phyloP scores from a whole-genome alignment of 2,329 filamentous ascomycete species.

The Pestalotiopsis sp. region DNA sequence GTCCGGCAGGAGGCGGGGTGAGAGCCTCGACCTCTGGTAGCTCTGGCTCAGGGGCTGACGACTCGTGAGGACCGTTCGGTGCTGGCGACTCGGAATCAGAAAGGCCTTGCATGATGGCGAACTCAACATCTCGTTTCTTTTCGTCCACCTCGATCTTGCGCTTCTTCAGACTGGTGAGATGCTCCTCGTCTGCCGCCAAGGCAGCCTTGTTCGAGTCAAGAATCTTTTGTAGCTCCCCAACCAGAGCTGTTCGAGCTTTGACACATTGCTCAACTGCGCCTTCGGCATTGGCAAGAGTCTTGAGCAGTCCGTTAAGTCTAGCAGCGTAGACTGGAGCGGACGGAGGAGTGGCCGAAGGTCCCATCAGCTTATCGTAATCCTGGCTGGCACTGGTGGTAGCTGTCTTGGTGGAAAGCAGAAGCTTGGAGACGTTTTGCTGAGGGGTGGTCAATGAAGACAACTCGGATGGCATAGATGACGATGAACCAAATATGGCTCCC shows the following conservation, averaged over 20 bases:
- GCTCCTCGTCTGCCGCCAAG: slow-evolving; percentile 67
- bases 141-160: slow-evolving; percentile 72
- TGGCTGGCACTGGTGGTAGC: slow-evolving; percentile 70
- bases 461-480: slow-evolving; percentile 68
- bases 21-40: slow-evolving; percentile 83
- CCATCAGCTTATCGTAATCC: slow-evolving; percentile 83
- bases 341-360: slow-evolving; percentile 66
- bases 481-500: slow-evolving; percentile 68
- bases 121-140: slow-evolving; percentile 86
- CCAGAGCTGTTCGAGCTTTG: slow-evolving; percentile 76
- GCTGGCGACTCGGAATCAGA: slow-evolving; percentile 56
- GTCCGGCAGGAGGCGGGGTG: slow-evolving; percentile 69
- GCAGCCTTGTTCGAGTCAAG: slow-evolving; percentile 71
- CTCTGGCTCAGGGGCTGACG: slow-evolving; percentile 58
- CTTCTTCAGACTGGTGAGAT: slow-evolving; percentile 62
- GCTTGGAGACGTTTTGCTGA: slow-evolving; percentile 73
- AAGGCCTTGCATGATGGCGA: slow-evolving; percentile 84
- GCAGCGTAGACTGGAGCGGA: slow-evolving; percentile 90
- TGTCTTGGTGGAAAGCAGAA: slow-evolving; percentile 66
- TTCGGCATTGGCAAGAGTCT: slow-evolving; percentile 84
- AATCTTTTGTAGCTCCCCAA: slow-evolving; percentile 80
- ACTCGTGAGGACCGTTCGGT: slow-evolving; percentile 45
- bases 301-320: slow-evolving; percentile 84
- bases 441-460: slow-evolving; percentile 72
- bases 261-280: slow-evolving; percentile 87